phyloP scores from a whole-genome alignment of 345 rosid genomes.

The Rhizophora apiculata region DNA sequence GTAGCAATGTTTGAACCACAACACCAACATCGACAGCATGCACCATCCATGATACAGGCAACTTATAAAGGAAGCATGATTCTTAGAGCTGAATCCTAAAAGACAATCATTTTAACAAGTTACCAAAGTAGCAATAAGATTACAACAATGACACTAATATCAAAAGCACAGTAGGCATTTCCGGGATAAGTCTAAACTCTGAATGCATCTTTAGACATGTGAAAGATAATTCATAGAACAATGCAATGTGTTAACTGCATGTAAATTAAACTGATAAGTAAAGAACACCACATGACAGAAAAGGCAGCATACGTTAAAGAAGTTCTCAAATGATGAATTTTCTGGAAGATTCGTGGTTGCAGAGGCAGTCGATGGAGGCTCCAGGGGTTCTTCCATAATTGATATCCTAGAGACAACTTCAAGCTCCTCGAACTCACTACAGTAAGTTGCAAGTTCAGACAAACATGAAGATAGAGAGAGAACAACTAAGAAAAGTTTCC shows the following conservation, averaged over 20 bases:
- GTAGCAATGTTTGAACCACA: too few species aligned
- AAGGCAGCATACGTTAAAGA: conserved; percentile 45
- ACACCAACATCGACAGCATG: too few species aligned
- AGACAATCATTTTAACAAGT: neutral
- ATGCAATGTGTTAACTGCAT: neutral
- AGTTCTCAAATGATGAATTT: conserved; percentile 53
- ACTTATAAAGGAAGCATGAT: neutral
- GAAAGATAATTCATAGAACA: neutral
- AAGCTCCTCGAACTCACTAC: conserved; percentile 65
- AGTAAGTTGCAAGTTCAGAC: conserved; percentile 1
- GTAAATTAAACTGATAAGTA: neutral
- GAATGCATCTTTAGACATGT: neutral
- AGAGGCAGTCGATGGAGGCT: conserved; percentile 45
- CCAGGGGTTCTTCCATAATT: conserved; percentile 54
- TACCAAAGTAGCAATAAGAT: neutral
- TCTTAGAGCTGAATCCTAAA: neutral
- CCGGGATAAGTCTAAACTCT: too few species aligned
- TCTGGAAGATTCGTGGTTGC: conserved; percentile 40
- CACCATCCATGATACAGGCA: too few species aligned
- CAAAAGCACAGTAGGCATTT: too few species aligned
- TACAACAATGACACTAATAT: neutral
- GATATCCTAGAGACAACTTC: conserved; percentile 58
- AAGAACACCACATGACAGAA: neutral
- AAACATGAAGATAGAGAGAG: neutral
- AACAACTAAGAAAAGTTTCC: neutral